phyloP scores from a whole-genome alignment of 257 asterid genomes.

The Galeopsis tetrahit region DNA sequence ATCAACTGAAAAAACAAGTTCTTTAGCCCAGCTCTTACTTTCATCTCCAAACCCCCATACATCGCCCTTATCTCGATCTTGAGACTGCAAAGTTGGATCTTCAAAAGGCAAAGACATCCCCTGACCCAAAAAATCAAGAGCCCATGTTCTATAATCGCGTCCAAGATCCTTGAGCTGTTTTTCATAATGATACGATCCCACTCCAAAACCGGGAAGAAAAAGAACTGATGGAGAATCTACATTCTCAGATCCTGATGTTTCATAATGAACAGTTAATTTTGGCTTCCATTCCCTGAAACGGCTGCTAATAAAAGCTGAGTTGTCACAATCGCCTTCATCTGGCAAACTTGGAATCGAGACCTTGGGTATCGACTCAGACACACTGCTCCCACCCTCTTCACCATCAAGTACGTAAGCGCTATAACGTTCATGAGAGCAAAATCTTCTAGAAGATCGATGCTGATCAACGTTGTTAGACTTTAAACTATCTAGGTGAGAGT shows the following conservation, averaged over 20 bases:
- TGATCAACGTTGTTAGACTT: conserved; percentile 36
- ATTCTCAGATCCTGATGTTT: conserved; percentile 76
- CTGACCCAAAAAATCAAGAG: conserved; percentile 91
- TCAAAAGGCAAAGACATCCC: conserved; percentile 85
- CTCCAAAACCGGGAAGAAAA: conserved; percentile 96
- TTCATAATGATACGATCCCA: conserved; percentile 92
- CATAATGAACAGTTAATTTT: conserved; percentile 73
- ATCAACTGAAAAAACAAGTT: conserved; percentile 79
- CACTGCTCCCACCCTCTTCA: conserved; percentile 40
- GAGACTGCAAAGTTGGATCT: conserved; percentile 68
- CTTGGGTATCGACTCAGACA: conserved; percentile 51
- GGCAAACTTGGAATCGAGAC: conserved; percentile 82
- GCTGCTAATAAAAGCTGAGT: conserved; percentile 59
- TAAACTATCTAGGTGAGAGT: conserved; percentile 35
- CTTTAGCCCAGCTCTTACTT: conserved; percentile 84
- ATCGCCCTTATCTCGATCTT: conserved; percentile 39
- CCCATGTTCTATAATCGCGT: conserved; percentile 73
- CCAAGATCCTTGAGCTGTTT: conserved; percentile 95
- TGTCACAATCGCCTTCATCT: conserved; percentile 52
- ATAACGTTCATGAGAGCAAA: conserved; percentile 35
- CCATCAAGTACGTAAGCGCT: conserved; percentile 56
- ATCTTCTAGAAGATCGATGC: conserved; percentile 27
- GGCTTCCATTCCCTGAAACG: conserved; percentile 91
- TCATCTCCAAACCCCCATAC: conserved; percentile 95
- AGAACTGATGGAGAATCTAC: conserved; percentile 70